Evolutionary conservation across 495 filamentous ascomycete species (phyloP).

Genomic region (Xylaria venustula): DNA sequence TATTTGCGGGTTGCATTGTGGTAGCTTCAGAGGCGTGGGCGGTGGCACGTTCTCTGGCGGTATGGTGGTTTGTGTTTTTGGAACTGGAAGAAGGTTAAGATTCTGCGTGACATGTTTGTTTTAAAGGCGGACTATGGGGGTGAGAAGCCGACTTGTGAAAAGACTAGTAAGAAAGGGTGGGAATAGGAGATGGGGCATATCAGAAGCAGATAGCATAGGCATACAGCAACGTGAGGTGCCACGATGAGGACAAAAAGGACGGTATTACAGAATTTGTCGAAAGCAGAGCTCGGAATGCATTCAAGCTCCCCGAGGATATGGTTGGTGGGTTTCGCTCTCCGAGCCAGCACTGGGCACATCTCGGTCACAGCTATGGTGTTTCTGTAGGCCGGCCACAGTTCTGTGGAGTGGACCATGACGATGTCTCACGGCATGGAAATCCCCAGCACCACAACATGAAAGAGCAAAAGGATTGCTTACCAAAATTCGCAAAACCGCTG

Average conservation of each 20-base stretch:
- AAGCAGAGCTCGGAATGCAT: neutral
- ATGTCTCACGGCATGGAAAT: neutral
- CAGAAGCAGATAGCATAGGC: neutral
- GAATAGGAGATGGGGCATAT: neutral
- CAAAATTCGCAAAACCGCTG: constrained; percentile 30
- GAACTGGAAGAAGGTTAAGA: constrained; percentile 33
- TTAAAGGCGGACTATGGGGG: neutral
- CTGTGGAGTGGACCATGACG: neutral
- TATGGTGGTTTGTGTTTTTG: constrained; percentile 18
- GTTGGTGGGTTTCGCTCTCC: constrained; percentile 1
- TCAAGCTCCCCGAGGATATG: neutral
- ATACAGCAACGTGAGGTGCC: too few relatives aligned
- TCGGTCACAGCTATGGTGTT: neutral
- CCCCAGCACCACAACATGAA: neutral
- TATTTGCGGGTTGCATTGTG: constrained; percentile 39
- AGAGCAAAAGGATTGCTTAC: constrained; percentile 24
- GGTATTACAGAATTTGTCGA: neutral
- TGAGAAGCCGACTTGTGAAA: neutral
- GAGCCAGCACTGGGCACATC: neutral
- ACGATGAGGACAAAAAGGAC: neutral
- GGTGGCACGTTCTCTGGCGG: constrained; percentile 50
- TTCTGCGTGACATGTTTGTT: neutral
- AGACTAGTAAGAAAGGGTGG: neutral
- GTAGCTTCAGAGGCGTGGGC: constrained; percentile 53
- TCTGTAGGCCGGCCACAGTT: neutral